Evolutionary conservation across 2,329 filamentous ascomycete genomes (phyloP).

Genomic region (Fusarium floridanum): DNA sequence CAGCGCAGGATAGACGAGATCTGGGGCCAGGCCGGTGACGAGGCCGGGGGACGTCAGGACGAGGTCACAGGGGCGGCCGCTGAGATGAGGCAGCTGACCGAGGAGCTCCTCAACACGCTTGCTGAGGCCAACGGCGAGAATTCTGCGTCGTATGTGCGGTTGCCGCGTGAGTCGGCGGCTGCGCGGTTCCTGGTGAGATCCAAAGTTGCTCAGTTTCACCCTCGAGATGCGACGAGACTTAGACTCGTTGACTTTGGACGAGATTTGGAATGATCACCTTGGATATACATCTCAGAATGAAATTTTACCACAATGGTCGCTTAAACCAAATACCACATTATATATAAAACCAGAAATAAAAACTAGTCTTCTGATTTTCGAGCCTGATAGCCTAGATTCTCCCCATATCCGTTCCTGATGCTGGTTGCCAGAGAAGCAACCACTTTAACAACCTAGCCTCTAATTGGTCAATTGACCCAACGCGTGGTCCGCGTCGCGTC

Average conservation of each 20-base stretch:
- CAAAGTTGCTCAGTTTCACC: constrained; percentile 76
- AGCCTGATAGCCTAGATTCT: neutral
- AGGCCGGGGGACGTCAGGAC: constrained; percentile 51
- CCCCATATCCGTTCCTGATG: neutral
- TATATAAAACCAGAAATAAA: neutral
- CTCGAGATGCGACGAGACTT: constrained; percentile 70
- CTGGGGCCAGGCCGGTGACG: constrained; percentile 60
- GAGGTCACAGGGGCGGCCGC: constrained; percentile 64
- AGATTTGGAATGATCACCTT: constrained; percentile 62
- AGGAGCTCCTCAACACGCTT: constrained; percentile 71
- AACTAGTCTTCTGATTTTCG: neutral
- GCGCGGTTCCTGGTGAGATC: constrained; percentile 74
- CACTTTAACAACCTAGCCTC: constrained; percentile 31
- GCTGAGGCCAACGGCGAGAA: constrained; percentile 67
- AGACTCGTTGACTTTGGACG: constrained; percentile 74
- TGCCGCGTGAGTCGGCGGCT: constrained; percentile 72
- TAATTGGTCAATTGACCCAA: constrained; percentile 48
- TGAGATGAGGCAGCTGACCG: constrained; percentile 72
- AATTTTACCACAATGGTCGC: neutral
- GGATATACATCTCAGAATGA: neutral
- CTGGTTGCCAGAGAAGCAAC: constrained; percentile 32
- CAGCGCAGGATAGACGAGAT: constrained; percentile 75
- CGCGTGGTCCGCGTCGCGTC: constrained; percentile 50
- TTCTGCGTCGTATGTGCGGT: constrained; percentile 68
- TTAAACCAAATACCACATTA: neutral